Conservation (phyloP, 2,329 filamentous ascomycete species). For the Penicillium rolfsii region DNA sequence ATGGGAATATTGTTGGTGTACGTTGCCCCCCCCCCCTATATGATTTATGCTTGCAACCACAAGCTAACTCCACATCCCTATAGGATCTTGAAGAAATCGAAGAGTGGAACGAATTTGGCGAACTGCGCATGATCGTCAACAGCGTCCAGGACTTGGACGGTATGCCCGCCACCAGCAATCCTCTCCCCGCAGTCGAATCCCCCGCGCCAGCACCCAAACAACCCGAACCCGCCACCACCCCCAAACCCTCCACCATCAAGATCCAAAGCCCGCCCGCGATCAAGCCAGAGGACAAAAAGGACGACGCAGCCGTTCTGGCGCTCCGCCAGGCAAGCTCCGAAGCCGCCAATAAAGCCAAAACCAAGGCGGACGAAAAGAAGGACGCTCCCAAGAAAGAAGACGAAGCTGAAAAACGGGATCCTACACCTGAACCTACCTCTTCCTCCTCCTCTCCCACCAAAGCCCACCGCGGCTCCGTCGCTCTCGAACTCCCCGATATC, state of each 20-base stretch:
- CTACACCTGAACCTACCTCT: not conserved
- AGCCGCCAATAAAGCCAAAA: constrained; percentile 44
- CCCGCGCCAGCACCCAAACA: constrained; percentile 31
- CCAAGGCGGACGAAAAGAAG: constrained; percentile 27
- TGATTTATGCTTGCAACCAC: not conserved
- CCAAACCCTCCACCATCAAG: constrained; percentile 44
- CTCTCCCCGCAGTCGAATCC: constrained; percentile 30
- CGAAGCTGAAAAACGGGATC: constrained; percentile 20
- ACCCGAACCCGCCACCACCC: constrained; percentile 24
- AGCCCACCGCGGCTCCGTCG: constrained; percentile 37
- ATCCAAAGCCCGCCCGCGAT: constrained; percentile 45
- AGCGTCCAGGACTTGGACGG: constrained; percentile 42
- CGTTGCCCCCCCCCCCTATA: constrained; percentile 42
- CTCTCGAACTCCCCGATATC: constrained; percentile 34
- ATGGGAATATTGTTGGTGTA: constrained; percentile 82
- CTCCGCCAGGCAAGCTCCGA: constrained; percentile 50
- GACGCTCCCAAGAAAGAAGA: constrained; percentile 22
- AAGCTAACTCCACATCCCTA: constrained; percentile 2
- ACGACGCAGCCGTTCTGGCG: constrained; percentile 44
- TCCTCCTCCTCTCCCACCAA: constrained; percentile 1
- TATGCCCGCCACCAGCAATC: constrained; percentile 36
- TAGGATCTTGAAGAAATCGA: constrained; percentile 93
- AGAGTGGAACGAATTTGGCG: constrained; percentile 99
- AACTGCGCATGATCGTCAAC: constrained; percentile 81
- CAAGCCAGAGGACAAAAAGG: constrained; percentile 39